A percentile compares a stretch with the other conserved stretches of the same genome.
Conservation (phyloP, 116 monocot species). For the Iris pallida region DNA sequence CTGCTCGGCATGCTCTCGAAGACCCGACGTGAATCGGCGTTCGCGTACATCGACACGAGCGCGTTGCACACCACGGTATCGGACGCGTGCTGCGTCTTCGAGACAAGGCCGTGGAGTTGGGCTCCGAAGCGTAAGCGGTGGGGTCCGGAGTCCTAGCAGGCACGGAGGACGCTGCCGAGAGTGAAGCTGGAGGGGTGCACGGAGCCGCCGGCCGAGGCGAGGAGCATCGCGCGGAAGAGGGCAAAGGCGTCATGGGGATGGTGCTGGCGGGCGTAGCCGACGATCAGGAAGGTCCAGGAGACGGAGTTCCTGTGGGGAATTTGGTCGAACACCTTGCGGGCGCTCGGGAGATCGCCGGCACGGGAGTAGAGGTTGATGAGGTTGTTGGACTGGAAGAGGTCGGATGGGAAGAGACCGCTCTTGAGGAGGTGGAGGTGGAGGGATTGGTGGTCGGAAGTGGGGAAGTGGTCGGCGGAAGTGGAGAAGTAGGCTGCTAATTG, state of each 20-base stretch:
- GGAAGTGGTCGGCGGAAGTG: background rate
- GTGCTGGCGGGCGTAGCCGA: conserved; percentile 14
- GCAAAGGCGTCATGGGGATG: background rate
- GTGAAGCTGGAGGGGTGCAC: conserved; percentile 12
- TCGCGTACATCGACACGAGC: conserved; percentile 25
- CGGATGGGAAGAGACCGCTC: conserved; percentile 5
- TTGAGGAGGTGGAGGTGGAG: conserved; percentile 26
- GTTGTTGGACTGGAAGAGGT: conserved; percentile 18
- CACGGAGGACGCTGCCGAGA: conserved; percentile 13
- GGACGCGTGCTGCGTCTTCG: conserved; percentile 7
- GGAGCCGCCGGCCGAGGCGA: background rate
- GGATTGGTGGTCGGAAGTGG: background rate
- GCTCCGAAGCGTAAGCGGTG: background rate
- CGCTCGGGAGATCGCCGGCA: conserved; percentile 8
- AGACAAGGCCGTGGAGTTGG: conserved; percentile 17
- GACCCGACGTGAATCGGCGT: background rate
- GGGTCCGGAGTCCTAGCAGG: conserved; percentile 17
- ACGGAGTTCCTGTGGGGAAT: conserved; percentile 21
- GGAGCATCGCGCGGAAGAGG: conserved; percentile 17
- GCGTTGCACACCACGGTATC: conserved; percentile 20
- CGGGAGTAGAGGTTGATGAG: conserved; percentile 13
- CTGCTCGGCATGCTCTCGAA: conserved; percentile 21
- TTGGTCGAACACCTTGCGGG: conserved; percentile 35
- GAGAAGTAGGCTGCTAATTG: background rate
- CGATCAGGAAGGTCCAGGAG: conserved; percentile 27